phyloP scores from a whole-genome alignment of 1,284 basidiomycete genomes.

The Ceratobasidium sp. region DNA sequence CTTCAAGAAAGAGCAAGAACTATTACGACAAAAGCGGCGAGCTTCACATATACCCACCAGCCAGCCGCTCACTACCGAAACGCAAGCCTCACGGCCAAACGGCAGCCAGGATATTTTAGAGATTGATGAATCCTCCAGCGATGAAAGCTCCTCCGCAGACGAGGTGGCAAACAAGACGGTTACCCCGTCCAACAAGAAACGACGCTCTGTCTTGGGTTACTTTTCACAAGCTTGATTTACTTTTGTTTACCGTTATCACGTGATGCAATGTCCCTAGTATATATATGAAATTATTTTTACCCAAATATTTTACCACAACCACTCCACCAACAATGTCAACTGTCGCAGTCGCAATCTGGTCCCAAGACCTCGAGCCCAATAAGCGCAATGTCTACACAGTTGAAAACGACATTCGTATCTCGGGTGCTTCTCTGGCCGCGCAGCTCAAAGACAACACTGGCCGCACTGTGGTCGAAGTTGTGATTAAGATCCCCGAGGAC shows the following conservation, averaged over 20 bases:
- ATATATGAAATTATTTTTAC: slow-evolving; percentile 43
- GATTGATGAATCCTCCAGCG: slow-evolving; percentile 24
- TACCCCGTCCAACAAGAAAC: slow-evolving; percentile 17
- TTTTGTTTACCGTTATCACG: slow-evolving; percentile 20
- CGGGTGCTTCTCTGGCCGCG: slow-evolving; percentile 29
- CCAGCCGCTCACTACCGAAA: slow-evolving; percentile 6
- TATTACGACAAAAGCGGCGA: slow-evolving; percentile 6
- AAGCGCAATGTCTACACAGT: slow-evolving; percentile 40
- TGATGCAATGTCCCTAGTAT: slow-evolving; percentile 17
- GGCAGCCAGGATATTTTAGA: slow-evolving; percentile 12
- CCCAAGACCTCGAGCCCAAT: slow-evolving; percentile 35
- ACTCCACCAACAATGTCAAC: slow-evolving; percentile 1
- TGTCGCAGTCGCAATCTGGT: slow-evolving; percentile 38
- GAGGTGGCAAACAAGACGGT: background rate
- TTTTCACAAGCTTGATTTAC: slow-evolving; percentile 19
- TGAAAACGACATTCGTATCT: slow-evolving; percentile 39
- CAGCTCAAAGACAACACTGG: slow-evolving; percentile 19
- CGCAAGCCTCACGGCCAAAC: background rate
- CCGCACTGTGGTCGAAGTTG: slow-evolving; percentile 39
- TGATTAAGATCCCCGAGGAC: slow-evolving; percentile 31
- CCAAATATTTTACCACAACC: slow-evolving; percentile 24
- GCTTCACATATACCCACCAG: background rate
- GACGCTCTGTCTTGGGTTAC: slow-evolving; percentile 20
- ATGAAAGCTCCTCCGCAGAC: slow-evolving; percentile 14
- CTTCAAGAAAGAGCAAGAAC: background rate